Evolutionary conservation across 2,329 filamentous ascomycete species (phyloP), one percentile per base, ranked within the genome.

Genomic region (Ceratocystis harringtonii): DNA sequence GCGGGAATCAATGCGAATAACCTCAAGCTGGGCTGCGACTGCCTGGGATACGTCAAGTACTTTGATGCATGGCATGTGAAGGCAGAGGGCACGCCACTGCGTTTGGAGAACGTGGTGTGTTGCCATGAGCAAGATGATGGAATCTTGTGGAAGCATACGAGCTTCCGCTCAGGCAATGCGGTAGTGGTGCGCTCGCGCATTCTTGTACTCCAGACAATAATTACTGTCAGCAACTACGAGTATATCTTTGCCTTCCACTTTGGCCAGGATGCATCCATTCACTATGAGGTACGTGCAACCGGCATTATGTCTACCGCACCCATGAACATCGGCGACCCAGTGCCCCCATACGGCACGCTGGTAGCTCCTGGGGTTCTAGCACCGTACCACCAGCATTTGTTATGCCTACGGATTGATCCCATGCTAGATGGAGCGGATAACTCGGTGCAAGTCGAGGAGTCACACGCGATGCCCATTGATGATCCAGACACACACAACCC

Each of bases 331-430:
- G 82, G 83, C 61, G 81, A 80, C 63, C 75, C 73, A 5, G 82
- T 73, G 19, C 76, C 75, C 0, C 61, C 61, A 5, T 87, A 81
- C 70, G 84, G 83, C 8, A 88, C 83, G 52, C 78, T 86, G n/a
- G 84, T 89, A 0, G 78, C 79, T 0, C 80, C 81, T 0, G 84
- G 85, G 0, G 81, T 83, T 0, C 72, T 87, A 4, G 85, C 85
- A 0, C 82, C 84, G 25, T 85, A 87, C 71, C 85, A 88, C 67
- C 85, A 88, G 70, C 84, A 88, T 72, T 77, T 88, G 45, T 88
- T 88, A 71, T 80, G 77, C n/a, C 72, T 84, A 36, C 79, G 84
- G 0, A 81, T 88, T n/a, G 85, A 88, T 69, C 83, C 84, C 0
- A 81, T 82, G 1, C 76, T 87, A 50, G 84, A 87, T 69, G 83